Evolutionary conservation across 2,329 filamentous ascomycete genomes (phyloP).

Genomic region (Cryphonectria japonica): DNA sequence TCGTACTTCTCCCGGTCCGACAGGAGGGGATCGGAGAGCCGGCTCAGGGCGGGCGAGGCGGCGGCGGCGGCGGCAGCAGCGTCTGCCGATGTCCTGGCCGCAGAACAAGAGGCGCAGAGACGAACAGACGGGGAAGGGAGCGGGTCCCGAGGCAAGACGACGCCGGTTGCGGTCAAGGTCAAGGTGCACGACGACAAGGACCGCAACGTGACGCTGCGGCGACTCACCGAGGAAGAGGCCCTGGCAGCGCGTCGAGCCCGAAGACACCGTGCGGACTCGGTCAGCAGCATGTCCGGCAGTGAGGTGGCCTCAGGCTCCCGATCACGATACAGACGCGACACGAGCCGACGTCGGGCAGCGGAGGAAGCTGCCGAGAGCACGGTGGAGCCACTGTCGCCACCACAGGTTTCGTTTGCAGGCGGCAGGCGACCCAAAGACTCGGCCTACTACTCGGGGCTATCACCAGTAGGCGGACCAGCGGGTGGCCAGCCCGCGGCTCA

Average conservation of each 20-base stretch:
- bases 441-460: slow-evolving; percentile 61
- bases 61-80: slow-evolving; percentile 53
- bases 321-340: slow-evolving; percentile 59
- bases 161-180: slow-evolving; percentile 60
- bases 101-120: slow-evolving; percentile 48
- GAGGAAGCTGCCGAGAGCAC: slow-evolving; percentile 45
- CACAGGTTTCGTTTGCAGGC: slow-evolving; percentile 60
- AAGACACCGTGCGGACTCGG: slow-evolving; percentile 52
- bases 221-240: slow-evolving; percentile 64
- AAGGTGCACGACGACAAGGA: slow-evolving; percentile 64
- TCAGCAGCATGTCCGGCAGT: slow-evolving; percentile 60
- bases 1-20: slow-evolving; percentile 48
- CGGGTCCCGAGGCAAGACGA: slow-evolving; percentile 44
- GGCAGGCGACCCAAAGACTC: slow-evolving; percentile 60
- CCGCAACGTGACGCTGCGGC: slow-evolving; percentile 63
- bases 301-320: slow-evolving; percentile 44
- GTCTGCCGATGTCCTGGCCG: slow-evolving; percentile 52
- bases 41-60: slow-evolving; percentile 49
- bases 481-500: slow-evolving; percentile 43
- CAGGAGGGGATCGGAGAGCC: slow-evolving; percentile 50
- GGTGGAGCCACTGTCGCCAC: slow-evolving; percentile 56
- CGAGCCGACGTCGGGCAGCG: slow-evolving; percentile 50
- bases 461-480: slow-evolving; percentile 42
- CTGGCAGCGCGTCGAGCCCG: slow-evolving; percentile 46
- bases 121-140: slow-evolving; percentile 39